Evolutionary conservation across 2,329 filamentous ascomycete species (phyloP).

Genomic region (Penicillium sp.): DNA sequence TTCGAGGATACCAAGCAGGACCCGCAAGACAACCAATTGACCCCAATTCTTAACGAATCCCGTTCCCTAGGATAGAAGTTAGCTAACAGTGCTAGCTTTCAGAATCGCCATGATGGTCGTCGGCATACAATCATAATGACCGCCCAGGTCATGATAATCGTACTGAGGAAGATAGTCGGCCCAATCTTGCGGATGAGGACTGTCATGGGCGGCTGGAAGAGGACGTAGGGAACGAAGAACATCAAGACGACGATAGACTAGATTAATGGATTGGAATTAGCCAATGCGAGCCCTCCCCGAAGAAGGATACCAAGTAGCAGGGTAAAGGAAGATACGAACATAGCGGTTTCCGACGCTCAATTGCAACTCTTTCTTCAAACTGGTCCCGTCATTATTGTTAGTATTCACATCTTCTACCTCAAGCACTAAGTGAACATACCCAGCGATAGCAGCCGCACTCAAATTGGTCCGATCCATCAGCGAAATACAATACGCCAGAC

Average conservation of each 20-base stretch:
- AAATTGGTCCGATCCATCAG: constrained; percentile 81
- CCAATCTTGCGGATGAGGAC: constrained; percentile 35
- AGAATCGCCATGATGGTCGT: background rate
- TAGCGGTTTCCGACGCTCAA: constrained; percentile 22
- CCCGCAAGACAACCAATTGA: constrained; percentile 28
- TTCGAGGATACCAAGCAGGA: constrained; percentile 33
- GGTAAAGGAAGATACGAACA: constrained; percentile 12
- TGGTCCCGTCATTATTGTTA: background rate
- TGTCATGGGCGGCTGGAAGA: constrained; percentile 37
- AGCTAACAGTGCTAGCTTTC: background rate
- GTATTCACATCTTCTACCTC: background rate
- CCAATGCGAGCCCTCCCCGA: background rate
- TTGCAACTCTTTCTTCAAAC: constrained; percentile 20
- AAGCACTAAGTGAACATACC: constrained; percentile 36
- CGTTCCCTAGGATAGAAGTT: constrained; percentile 26
- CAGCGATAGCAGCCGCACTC: constrained; percentile 67
- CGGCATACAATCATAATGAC: constrained; percentile 30
- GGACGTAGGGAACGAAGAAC: constrained; percentile 37
- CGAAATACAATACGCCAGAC: constrained; percentile 71
- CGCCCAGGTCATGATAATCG: constrained; percentile 35
- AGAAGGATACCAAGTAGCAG: no score
- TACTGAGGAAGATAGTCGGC: constrained; percentile 30
- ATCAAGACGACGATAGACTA: constrained; percentile 37
- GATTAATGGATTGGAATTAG: no score
- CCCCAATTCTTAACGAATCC: constrained; percentile 35